Percentiles rank a stretch among this genome's conserved stretches.
These are phyloP conservation scores for Aspergillus cristatus DNA, from an alignment of 495 filamentous ascomycete species.

Conservation along the genomic window DNA sequence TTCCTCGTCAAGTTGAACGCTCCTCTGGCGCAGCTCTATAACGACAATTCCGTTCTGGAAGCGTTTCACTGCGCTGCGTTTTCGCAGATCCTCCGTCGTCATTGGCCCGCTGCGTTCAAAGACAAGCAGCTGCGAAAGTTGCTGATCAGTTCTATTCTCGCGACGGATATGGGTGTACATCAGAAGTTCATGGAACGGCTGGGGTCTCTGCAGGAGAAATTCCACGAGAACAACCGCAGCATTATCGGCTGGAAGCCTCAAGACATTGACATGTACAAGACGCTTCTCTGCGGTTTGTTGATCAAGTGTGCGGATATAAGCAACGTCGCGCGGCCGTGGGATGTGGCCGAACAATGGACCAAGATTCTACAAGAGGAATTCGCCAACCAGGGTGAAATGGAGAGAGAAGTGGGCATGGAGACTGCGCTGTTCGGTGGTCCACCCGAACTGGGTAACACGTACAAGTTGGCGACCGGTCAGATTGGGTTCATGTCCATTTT, in stretches of 20 bases:
- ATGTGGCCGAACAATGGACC: constrained; percentile 78
- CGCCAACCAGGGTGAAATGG: constrained; percentile 84
- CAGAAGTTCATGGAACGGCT: constrained; percentile 91
- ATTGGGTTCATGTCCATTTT: constrained; percentile 95
- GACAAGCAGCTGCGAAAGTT: constrained; percentile 69
- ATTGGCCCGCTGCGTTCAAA: constrained; percentile 79
- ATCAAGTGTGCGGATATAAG: constrained; percentile 99
- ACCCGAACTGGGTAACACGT: constrained; percentile 70
- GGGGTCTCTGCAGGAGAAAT: constrained; percentile 64
- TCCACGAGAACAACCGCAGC: constrained; percentile 50
- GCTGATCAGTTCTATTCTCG: constrained; percentile 91
- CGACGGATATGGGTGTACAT: constrained; percentile 95
- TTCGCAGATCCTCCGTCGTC: constrained; percentile 85
- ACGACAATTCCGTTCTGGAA: constrained; percentile 93
- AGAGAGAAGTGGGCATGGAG: constrained; percentile 73
- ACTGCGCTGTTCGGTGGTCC: constrained; percentile 76
- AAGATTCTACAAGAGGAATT: constrained; percentile 89
- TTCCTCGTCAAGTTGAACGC: constrained; percentile 90
- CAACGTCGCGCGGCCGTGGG: constrained; percentile 84
- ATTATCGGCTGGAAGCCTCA: constrained; percentile 63
- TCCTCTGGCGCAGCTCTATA: constrained; percentile 94
- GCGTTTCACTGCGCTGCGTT: constrained; percentile 97
- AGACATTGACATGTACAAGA: constrained; percentile 59
- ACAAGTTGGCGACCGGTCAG: constrained; percentile 78
- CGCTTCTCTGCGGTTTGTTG: constrained; percentile 72